Evolutionary conservation across 2,329 filamentous ascomycete genomes (phyloP).

Genomic region (Gnomoniopsis sp.): DNA sequence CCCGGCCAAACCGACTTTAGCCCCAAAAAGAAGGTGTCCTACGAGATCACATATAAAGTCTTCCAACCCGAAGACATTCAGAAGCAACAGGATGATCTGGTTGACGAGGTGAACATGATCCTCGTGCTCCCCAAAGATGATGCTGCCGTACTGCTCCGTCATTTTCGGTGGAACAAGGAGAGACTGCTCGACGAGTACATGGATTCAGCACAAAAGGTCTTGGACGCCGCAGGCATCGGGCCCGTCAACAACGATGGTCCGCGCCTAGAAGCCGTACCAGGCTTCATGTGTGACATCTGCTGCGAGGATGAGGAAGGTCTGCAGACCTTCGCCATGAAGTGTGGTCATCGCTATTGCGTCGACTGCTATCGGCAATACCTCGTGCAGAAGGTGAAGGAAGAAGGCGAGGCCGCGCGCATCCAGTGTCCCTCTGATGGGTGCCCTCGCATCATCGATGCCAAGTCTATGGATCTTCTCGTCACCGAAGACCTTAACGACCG

Average conservation of each 20-base stretch:
- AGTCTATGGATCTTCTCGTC: conserved; percentile 76
- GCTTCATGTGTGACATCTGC: conserved; percentile 92
- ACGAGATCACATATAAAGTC: conserved; percentile 82
- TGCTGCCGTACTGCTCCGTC: conserved; percentile 81
- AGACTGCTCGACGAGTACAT: conserved; percentile 93
- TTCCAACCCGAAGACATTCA: conserved; percentile 79
- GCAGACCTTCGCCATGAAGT: conserved; percentile 89
- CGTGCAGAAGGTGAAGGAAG: conserved; percentile 87
- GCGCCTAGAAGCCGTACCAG: conserved; percentile 66
- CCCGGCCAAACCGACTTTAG: conserved; percentile 59
- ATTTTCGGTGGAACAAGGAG: conserved; percentile 96
- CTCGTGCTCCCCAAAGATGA: conserved; percentile 86
- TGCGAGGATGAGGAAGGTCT: conserved; percentile 80
- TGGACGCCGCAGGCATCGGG: conserved; percentile 81
- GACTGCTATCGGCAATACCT: conserved; percentile 92
- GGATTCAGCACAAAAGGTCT: conserved; percentile 75
- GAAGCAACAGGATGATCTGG: conserved; percentile 77
- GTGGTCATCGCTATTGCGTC: conserved; percentile 88
- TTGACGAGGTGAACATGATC: conserved; percentile 88
- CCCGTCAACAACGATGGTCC: conserved; percentile 59
- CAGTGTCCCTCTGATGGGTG: conserved; percentile 88
- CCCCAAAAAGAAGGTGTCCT: conserved; percentile 69
- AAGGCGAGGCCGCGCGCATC: conserved; percentile 92
- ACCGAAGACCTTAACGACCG: conserved; percentile 53
- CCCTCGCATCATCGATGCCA: conserved; percentile 85